Conservation (phyloP, 2,329 filamentous ascomycete species). For the Cryphonectria carpinicola region DNA sequence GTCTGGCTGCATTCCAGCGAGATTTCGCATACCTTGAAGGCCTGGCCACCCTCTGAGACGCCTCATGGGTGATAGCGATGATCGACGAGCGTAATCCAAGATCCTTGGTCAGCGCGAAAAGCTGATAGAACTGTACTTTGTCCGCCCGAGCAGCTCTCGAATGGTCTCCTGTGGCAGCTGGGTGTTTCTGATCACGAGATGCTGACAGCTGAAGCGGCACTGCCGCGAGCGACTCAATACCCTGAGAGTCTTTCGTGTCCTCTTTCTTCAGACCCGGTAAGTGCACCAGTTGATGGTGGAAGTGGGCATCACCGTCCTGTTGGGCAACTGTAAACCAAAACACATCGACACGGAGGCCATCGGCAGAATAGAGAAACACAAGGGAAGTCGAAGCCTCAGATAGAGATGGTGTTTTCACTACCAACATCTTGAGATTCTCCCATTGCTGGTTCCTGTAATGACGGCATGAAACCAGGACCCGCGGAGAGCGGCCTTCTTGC, state of each 20-base stretch:
- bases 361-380: constrained; percentile 42
- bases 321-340: constrained; percentile 41
- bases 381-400: constrained; percentile 32
- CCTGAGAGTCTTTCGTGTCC: not conserved
- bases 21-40: constrained; percentile 28
- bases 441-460: constrained; percentile 48
- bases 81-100: constrained; percentile 47
- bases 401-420: constrained; percentile 30
- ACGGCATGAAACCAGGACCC: constrained; percentile 47
- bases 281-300: constrained; percentile 41
- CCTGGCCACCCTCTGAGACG: not conserved
- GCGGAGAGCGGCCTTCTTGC: constrained; percentile 11
- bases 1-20: constrained; percentile 28
- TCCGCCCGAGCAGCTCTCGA: constrained; percentile 37
- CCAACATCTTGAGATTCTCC: constrained; percentile 44
- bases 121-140: constrained; percentile 51
- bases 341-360: constrained; percentile 38
- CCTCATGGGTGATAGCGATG: constrained; percentile 13
- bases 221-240: constrained; percentile 21
- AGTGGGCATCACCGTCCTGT: constrained; percentile 37
- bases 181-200: not conserved
- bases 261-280: not conserved
- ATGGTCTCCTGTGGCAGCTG: constrained; percentile 15
- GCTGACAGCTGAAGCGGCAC: constrained; percentile 17
- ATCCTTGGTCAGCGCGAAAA: constrained; percentile 47